Evolutionary conservation across 805 yeast genomes (phyloP), one percentile per base, ranked within the genome.

Genomic region (Cyberlindnera bimundalis): DNA sequence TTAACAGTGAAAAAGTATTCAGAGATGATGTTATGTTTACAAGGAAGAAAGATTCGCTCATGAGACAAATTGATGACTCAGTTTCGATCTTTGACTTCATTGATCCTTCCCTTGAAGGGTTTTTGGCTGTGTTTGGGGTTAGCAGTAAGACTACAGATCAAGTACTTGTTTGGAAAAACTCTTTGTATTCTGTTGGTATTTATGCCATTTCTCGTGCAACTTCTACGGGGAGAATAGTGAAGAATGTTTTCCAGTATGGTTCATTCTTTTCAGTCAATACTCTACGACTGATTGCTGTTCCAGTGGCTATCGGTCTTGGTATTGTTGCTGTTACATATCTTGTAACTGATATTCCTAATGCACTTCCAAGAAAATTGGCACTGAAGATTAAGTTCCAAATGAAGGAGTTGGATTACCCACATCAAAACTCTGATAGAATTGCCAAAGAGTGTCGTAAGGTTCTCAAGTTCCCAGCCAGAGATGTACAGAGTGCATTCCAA

Each of bases 361-460:
- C 97, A 0, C 78, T 87, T 52, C 95, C 96, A 15, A 70, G 88
- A 50, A 89, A 89, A 43, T 73, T 88, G 43, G 88, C 93, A 0
- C 69, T 73, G 35, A 87, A 84, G 61, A 75, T 91, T 50, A 76
- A 74, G 47, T 57, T 57, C 6, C 84, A 82, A 53, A 67, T 93
- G 25, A 69, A 70, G 30, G 76, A 74, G 13, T 62, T 79, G 51
- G 96, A 90, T 45, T 93, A 89, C 54, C 79, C 85, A 11, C 93
- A 84, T 51, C 53, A 70, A 33, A 91, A 90, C 58, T 79, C 96
- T 1, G 74, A 73, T 35, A 72, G 99, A 45, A 76, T 93, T 7
- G 71, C 95, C 0, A 79, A 76, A 50, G 98, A 91, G 58, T 85
- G 88, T 43, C 71, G 93, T 21, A 79, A 79, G 51, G 96, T 93